These are phyloP conservation scores for Rhytidiadelphus loreus DNA, from an alignment of 225 moss, liverwort and hornwort genomes.

Conservation along the genomic window DNA sequence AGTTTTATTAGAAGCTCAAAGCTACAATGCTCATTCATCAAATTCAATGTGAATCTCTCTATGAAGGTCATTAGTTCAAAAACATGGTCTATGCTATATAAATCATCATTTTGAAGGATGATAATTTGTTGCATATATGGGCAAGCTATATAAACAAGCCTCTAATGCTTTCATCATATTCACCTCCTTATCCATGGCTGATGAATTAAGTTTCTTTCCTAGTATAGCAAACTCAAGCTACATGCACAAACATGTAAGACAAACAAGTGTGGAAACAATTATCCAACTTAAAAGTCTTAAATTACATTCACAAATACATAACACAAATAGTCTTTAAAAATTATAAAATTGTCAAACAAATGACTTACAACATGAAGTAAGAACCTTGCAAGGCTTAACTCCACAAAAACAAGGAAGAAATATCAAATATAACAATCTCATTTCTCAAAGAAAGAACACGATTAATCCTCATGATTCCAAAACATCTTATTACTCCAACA, in stretches of 20 bases:
- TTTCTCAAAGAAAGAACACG: not conserved
- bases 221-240: not conserved
- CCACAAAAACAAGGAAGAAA: not conserved
- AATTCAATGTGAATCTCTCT: not conserved
- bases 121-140: fast-evolving
- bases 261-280: not conserved
- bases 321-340: not conserved
- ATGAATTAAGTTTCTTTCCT: not conserved
- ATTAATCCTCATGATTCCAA: not conserved
- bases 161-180: not conserved
- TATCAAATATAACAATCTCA: not conserved
- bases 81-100: not conserved
- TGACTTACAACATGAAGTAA: too few species aligned
- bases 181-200: too few species aligned
- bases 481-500: not conserved
- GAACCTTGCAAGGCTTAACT: not conserved
- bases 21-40: too few species aligned
- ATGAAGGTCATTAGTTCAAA: not conserved
- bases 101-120: not conserved
- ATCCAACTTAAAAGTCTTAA: not conserved
- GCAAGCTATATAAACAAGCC: fast-evolving
- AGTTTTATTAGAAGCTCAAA: too few species aligned
- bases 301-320: too few species aligned
- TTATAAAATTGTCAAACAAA: too few species aligned
- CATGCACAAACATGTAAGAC: not conserved